Evolutionary conservation across 306 rosid species (phyloP).

Genomic region (Glycyrrhiza uralensis): DNA sequence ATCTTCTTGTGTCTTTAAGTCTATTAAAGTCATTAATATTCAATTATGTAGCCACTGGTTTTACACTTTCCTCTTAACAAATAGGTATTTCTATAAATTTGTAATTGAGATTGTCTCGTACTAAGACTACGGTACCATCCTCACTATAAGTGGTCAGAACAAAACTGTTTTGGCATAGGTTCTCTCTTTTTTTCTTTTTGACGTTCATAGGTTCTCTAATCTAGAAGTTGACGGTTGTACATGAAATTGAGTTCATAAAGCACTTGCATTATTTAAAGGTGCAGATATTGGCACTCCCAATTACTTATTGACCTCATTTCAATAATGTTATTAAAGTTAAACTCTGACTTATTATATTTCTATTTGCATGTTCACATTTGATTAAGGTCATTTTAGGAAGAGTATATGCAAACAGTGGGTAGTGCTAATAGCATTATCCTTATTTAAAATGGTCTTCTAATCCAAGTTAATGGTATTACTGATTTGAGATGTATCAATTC

Average conservation of each 20-base stretch:
- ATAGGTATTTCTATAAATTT: background rate
- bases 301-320: background rate
- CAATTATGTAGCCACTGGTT: background rate
- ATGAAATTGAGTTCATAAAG: background rate
- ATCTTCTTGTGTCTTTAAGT: background rate
- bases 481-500: background rate
- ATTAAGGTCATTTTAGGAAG: background rate
- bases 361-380: background rate
- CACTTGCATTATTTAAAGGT: background rate
- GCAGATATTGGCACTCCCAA: background rate
- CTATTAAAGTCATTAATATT: background rate
- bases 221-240: background rate
- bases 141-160: background rate
- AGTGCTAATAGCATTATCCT: background rate
- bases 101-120: background rate
- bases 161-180: background rate
- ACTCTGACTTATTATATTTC: background rate
- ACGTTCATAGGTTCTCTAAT: background rate
- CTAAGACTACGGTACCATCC: background rate
- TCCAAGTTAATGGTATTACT: background rate
- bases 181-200: too few relatives aligned
- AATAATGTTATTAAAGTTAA: background rate
- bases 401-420: background rate
- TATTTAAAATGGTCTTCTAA: background rate
- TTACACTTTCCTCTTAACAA: background rate